Evolutionary conservation across 768 basidiomycete species (phyloP), one percentile per base, ranked within the genome.

Genomic region (Galerina marginata): DNA sequence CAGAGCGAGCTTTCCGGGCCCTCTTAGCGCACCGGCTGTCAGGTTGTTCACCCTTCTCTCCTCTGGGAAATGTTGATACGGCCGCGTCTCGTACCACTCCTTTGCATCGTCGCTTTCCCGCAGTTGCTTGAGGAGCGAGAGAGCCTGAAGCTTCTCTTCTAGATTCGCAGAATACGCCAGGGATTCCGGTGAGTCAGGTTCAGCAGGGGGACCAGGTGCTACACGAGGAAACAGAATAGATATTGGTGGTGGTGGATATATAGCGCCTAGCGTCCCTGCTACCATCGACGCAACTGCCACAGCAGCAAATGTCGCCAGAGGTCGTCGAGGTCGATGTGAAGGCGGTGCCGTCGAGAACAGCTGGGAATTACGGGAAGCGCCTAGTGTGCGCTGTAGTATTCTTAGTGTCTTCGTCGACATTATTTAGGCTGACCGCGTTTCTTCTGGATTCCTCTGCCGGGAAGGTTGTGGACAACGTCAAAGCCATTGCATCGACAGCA

Each of bases 1-100:
- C 57, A 96, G 71, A 0, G 95, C 93, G 2, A 99, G 82, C 72
- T 86, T 91, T 2, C 93, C 93, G 0, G 95, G 94, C 1, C 95
- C 96, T 26, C 88, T 78, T n/a, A 99, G 79, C 1, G 93, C 83
- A 4, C 94, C 95, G 2, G 89, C 87, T 0, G 93, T 92, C 50
- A 99, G 78, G 61, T 86, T 91, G 74, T 99, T 95, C 56, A 89
- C 89, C 1, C 89, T 81, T 55, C 86, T 78, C 58, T 90, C 87
- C 60, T 89, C 89, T 0, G 94, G 88, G 29, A 87, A 84, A 15
- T 80, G 75, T 11, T 75, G 72, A 71, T 92, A 95, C 40, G 93
- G 94, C 51, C 93, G 85, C 20, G 81, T 79, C 72, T 91, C 92
- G 67, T 93, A 92, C 90, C 90, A 92, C 40, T 84, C 81, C 29